Evolutionary conservation across 169 alveolate genomes (phyloP), one percentile per base, ranked within the genome.

Genomic region (Neospora caninum): DNA sequence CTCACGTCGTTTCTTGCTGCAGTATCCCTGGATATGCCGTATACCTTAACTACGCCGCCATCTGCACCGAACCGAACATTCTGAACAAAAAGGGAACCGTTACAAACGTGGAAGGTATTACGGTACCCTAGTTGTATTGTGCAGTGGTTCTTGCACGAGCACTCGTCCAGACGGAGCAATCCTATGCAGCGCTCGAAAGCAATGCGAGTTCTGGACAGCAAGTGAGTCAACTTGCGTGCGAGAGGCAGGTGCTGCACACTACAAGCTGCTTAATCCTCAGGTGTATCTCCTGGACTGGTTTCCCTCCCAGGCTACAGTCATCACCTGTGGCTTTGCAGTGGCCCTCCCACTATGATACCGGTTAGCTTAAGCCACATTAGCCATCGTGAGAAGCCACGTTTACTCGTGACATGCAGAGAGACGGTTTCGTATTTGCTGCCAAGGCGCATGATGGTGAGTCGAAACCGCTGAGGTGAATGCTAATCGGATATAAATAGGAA

Each of bases 21-120:
- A 88, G 93, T 20, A 41, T 41, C 34, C 93, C 70, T 64, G 93
- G 93, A 9, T 88, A 58, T 10, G 93, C 93, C 27, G 93, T 88
- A 6, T 88, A 88, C n/a, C 78, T 88, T 13, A 88, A 88, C 93
- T 88, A 88, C 84, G 70, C 38, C 10, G 93, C 86, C 36, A 38
- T 88, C 18, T 88, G 93, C 84, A 53, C 78, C 10, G 82, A 88
- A 36, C 42, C 43, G 43, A 88, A 88, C 86, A 88, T 64, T 36
- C 67, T 88, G 18, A 38, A 64, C 18, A 64, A 41, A 41, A n/a
- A 18, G 41, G 18, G 34, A 31, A 36, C 67, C 16, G 22, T 38
- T 7, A 36, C 0, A 0, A 38, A 34, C 58, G 64, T 88, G 49
- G 34, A 88, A 88, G 93, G 93, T 64, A 42, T 27, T 6, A 9